Evolutionary conservation across 1,284 basidiomycete genomes (phyloP), one percentile per base, ranked within the genome.

Genomic region (Laetiporus sulphureus): DNA sequence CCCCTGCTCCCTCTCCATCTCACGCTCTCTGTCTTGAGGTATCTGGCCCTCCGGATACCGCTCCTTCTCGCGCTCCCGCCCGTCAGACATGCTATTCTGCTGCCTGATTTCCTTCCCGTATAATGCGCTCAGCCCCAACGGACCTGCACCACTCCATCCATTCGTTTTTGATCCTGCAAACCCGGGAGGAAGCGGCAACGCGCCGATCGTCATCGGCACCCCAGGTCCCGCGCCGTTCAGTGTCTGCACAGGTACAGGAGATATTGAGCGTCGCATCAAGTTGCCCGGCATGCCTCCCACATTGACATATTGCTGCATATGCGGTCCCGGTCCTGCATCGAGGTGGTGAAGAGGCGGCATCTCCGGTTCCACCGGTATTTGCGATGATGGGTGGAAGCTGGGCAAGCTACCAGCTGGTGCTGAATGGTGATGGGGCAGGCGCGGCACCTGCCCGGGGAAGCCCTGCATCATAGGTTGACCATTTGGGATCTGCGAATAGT

Each of bases 181-280:
- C 0, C 50, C 54, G 1, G 52, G 49, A 3, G 52, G 52, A 2
- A 52, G 24, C 19, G 50, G 48, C 1, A 45, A 46, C 10, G 48
- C 48, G 15, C 51, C 50, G 29, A 52, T 40, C 2, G 44, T 41
- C 2, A 44, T 44, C 5, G 50, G 47, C 2, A 49, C 34, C 1
- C 49, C 44, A 1, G 39, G 34, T 15, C 49, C 51, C 2, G 44
- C 52, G n/a, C 32, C 34, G 15, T 44, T 44, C 10, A 51, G 20
- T 6, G 42, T 46, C 27, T 56, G 53, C 19, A 57, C 46, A 11
- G 55, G 55, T 3, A 59, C 56, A 2, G 60, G 60, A 10, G 59
- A 60, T 13, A 59, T 58, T 3, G 60, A 62, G 12, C 60, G 55
- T 31, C 59, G 43, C 53, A 56, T 54, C 3, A 56, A 47, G 8